phyloP scores from a whole-genome alignment of 805 yeast species.

The Teunomyces atbi region DNA sequence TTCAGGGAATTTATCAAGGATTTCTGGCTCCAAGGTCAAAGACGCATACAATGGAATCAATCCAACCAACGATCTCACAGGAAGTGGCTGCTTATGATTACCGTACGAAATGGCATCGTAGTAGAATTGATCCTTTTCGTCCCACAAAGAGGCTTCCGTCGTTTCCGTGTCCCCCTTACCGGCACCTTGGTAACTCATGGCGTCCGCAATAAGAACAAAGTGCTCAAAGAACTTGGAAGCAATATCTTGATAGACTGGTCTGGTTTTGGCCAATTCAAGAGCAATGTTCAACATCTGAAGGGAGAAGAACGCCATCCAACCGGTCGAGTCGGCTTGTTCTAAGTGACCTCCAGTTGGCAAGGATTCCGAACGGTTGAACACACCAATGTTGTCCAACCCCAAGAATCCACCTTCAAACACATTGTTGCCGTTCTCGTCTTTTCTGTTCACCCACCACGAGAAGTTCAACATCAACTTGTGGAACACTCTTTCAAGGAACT shows the following conservation, averaged over 20 bases:
- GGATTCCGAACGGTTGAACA: conserved; percentile 90
- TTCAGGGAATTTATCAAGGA: conserved; percentile 72
- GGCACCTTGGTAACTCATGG: conserved; percentile 70
- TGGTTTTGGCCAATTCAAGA: conserved; percentile 79
- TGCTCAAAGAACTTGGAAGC: conserved; percentile 95
- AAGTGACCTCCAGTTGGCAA: conserved; percentile 87
- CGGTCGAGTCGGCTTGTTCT: conserved; percentile 94
- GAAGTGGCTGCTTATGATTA: conserved; percentile 62
- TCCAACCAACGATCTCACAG: conserved; percentile 87
- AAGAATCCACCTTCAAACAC: conserved; percentile 93
- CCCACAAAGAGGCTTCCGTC: conserved; percentile 64
- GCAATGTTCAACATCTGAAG: conserved; percentile 92
- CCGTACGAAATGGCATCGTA: conserved; percentile 91
- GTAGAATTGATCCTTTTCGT: conserved; percentile 82
- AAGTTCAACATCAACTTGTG: conserved; percentile 85
- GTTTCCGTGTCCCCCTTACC: conserved; percentile 39
- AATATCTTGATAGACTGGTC: conserved; percentile 86
- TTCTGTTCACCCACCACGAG: conserved; percentile 97
- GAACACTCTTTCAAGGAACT: conserved; percentile 86
- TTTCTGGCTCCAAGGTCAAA: conserved; percentile 81
- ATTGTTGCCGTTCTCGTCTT: conserved; percentile 81
- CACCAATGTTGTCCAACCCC: conserved; percentile 90
- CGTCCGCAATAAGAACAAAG: conserved; percentile 86
- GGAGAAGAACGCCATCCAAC: conserved; percentile 95
- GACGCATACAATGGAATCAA: conserved; percentile 89